Evolutionary conservation across 2,329 filamentous ascomycete species (phyloP).

Genomic region (Xylariales sp.): DNA sequence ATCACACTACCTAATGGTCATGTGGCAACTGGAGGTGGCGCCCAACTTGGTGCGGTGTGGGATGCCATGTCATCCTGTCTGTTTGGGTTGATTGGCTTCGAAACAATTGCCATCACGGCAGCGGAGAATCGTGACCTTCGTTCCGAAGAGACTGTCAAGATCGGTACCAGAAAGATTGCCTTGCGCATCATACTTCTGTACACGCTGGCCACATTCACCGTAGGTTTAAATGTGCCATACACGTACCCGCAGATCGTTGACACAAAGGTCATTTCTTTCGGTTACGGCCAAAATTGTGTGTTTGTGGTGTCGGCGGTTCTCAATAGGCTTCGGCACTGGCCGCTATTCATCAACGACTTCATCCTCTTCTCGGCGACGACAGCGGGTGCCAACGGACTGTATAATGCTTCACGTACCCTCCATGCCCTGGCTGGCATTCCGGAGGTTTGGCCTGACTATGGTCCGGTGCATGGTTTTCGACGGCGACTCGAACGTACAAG

Average conservation of each 20-base stretch:
- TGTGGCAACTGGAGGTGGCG: conserved; percentile 18
- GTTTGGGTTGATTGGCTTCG: conserved; percentile 66
- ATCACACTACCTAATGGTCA: conserved; percentile 22
- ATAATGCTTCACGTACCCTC: conserved; percentile 34
- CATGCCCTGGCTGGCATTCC: conserved; percentile 36
- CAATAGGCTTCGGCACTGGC: conserved; percentile 23
- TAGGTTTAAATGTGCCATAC: conserved; percentile 36
- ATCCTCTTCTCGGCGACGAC: conserved; percentile 39
- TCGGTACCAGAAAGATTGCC: conserved; percentile 38
- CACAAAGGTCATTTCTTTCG: conserved; percentile 9
- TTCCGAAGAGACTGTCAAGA: conserved; percentile 36
- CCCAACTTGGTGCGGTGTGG: conserved; percentile 31
- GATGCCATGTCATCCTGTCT: conserved; percentile 33
- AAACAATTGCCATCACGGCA: conserved; percentile 80
- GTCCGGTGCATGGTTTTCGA: not conserved
- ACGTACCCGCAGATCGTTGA: conserved; percentile 12
- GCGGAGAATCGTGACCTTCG: conserved; percentile 36
- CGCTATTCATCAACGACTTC: conserved; percentile 38
- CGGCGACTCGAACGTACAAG: not conserved
- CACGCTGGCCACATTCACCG: conserved; percentile 33
- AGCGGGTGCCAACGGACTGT: conserved; percentile 35
- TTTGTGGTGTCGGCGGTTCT: conserved; percentile 36
- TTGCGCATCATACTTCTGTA: conserved; percentile 39
- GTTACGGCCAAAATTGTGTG: conserved; percentile 26
- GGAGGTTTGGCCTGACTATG: conserved; percentile 28